phyloP scores from a whole-genome alignment of 257 asterid species.

The Fraxinus quadrangulata region DNA sequence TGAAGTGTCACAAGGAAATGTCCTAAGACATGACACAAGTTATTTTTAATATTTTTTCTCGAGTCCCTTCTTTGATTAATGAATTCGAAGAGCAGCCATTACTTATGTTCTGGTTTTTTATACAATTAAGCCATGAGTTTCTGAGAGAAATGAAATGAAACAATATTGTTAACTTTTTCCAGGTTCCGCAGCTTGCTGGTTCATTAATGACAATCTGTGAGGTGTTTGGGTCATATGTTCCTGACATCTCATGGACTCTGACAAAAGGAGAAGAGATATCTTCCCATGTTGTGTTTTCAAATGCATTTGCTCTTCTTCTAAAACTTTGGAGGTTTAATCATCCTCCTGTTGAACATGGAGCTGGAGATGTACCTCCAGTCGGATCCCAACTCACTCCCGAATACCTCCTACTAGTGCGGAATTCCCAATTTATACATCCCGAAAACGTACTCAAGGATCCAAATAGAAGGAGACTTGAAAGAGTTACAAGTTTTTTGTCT shows the following conservation, averaged over 20 bases:
- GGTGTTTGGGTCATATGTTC: slow-evolving; percentile 83
- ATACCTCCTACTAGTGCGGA: slow-evolving; percentile 78
- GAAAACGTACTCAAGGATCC: slow-evolving; percentile 66
- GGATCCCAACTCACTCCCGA: slow-evolving; percentile 95
- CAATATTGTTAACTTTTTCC: slow-evolving; percentile 23
- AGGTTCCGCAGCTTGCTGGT: slow-evolving; percentile 97
- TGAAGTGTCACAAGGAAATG: too few relatives aligned
- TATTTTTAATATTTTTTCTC: too few relatives aligned
- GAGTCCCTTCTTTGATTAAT: neutral
- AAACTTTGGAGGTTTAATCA: slow-evolving; percentile 95
- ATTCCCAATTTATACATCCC: slow-evolving; percentile 67
- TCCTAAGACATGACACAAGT: too few relatives aligned
- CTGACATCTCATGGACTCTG: slow-evolving; percentile 67
- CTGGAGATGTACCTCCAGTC: slow-evolving; percentile 93
- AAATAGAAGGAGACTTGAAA: slow-evolving; percentile 73
- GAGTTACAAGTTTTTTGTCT: slow-evolving; percentile 65
- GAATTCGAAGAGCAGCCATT: neutral
- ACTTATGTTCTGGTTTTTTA: neutral
- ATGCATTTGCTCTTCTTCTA: slow-evolving; percentile 92
- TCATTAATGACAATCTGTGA: slow-evolving; percentile 91
- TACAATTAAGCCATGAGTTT: slow-evolving; percentile 8
- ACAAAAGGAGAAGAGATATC: slow-evolving; percentile 82
- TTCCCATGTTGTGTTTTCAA: slow-evolving; percentile 83
- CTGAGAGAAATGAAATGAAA: slow-evolving; percentile 3
- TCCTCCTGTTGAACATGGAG: slow-evolving; percentile 88